Evolutionary conservation across 2,329 filamentous ascomycete species (phyloP), one percentile per base, ranked within the genome.

Genomic region (Phoma sp.): DNA sequence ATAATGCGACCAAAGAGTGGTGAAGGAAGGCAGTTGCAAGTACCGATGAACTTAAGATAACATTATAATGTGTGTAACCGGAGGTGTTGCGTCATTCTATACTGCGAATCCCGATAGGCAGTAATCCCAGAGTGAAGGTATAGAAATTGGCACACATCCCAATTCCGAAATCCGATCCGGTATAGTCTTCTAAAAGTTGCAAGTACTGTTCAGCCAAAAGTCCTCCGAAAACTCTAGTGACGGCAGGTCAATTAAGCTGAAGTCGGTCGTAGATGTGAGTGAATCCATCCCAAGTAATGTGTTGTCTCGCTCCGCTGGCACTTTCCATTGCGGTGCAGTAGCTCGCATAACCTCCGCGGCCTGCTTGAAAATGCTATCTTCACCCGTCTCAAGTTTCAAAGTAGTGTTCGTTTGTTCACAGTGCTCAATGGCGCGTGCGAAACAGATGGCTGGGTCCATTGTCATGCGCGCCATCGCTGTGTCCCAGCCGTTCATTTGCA

Each of bases 141-240:
- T 17, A 18, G 10, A 17, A 23, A 33, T n/a, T 11, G 6, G n/a
- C n/a, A 9, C 14, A 7, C 26, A 20, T 3, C 11, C 20, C 30
- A 29, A 42, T 21, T 18, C 38, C 50, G 50, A 33, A 47, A 47
- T 11, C 50, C 43, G 43, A 1, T 38, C 15, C 15, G 11, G 17
- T 1, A 17, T 14, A 15, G 30, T 12, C 15, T 12, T 1, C 33
- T 37, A 62, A 5, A 57, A 42, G 33, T 59, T 51, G 38, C 60
- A 58, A 7, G 37, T 26, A 12, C 20, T 48, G 14, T 48, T 42
- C 21, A 63, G 11, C 61, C 58, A 65, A n/a, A 65, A 62, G 12
- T 65, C 57, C 7, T 60, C 54, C 7, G 57, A 39, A 6, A 65
- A 62, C 9, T 66, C 64, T 32, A 59, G 7, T 11, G 42, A 48